phyloP scores from a whole-genome alignment of 495 filamentous ascomycete genomes.

The Penicillium chermesinum region DNA sequence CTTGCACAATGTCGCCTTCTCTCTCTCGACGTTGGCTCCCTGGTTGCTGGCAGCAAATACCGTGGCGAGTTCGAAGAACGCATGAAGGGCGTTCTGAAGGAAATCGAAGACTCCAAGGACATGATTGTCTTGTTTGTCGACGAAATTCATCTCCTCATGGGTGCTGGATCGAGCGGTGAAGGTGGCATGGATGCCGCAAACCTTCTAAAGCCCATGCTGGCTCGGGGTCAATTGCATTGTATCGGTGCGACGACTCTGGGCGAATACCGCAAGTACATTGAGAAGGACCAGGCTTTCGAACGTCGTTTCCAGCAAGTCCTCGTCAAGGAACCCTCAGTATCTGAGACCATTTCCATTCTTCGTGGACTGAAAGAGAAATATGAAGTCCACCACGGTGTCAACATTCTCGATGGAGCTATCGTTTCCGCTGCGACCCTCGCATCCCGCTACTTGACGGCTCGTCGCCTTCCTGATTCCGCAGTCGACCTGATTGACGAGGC shows the following conservation, averaged over 20 bases:
- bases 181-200: constrained; percentile 99
- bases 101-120: constrained; percentile 93
- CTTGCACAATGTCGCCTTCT: constrained; percentile 90
- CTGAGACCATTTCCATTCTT: constrained; percentile 93
- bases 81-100: constrained; percentile 97
- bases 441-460: constrained; percentile 81
- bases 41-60: constrained; percentile 97
- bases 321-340: constrained; percentile 83
- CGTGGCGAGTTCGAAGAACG: constrained; percentile 97
- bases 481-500: constrained; percentile 96
- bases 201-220: constrained; percentile 93
- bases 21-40: constrained; percentile 87
- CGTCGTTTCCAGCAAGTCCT: constrained; percentile 97
- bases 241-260: constrained; percentile 92
- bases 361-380: constrained; percentile 96
- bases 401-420: constrained; percentile 86
- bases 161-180: constrained; percentile 86
- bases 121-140: constrained; percentile 97
- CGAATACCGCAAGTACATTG: constrained; percentile 98
- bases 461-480: constrained; percentile 90
- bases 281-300: constrained; percentile 96
- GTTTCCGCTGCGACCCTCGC: constrained; percentile 86
- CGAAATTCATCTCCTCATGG: constrained; percentile 98
- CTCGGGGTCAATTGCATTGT: constrained; percentile 92
- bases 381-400: constrained; percentile 97